Percentiles rank a stretch among this genome's conserved stretches.
Evolutionary conservation across 768 basidiomycete species (phyloP).

Genomic region (Pleurotus pulmonarius): DNA sequence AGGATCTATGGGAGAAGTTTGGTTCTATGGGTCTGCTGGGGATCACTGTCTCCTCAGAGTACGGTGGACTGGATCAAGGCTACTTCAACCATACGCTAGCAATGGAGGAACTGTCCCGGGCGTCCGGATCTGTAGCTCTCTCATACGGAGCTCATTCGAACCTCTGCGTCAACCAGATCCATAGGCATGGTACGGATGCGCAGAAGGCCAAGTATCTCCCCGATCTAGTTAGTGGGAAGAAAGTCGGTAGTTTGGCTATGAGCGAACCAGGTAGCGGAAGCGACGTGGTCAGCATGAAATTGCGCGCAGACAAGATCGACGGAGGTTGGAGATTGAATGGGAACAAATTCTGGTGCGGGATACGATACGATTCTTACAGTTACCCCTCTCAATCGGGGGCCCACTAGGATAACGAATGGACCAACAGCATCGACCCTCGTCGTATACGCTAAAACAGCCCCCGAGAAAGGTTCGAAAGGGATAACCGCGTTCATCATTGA

Average conservation of each 20-base stretch:
- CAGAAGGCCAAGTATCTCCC: conserved; percentile 87
- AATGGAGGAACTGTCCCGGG: conserved; percentile 91
- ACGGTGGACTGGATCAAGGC: conserved; percentile 79
- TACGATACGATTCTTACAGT: neutral
- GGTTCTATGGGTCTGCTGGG: conserved; percentile 93
- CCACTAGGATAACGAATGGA: conserved; percentile 87
- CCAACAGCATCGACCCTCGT: conserved; percentile 88
- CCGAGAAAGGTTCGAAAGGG: conserved; percentile 75
- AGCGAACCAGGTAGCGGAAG: conserved; percentile 89
- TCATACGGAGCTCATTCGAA: conserved; percentile 94
- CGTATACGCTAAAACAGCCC: conserved; percentile 88
- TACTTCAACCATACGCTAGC: conserved; percentile 88
- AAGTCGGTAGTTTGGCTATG: conserved; percentile 92
- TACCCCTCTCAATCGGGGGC: too few species aligned
- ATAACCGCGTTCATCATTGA: conserved; percentile 93
- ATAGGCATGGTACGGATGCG: conserved; percentile 75
- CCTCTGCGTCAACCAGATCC: conserved; percentile 82
- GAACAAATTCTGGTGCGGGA: conserved; percentile 84
- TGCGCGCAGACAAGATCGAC: conserved; percentile 73
- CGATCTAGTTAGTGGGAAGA: conserved; percentile 73
- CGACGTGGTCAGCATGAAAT: conserved; percentile 93
- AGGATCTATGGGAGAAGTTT: conserved; percentile 88
- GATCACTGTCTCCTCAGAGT: conserved; percentile 74
- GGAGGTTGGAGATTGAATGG: conserved; percentile 83
- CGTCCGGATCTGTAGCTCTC: conserved; percentile 89